These are phyloP conservation scores for Inga laurina DNA, from an alignment of 306 rosid species.

Conservation along the genomic window DNA sequence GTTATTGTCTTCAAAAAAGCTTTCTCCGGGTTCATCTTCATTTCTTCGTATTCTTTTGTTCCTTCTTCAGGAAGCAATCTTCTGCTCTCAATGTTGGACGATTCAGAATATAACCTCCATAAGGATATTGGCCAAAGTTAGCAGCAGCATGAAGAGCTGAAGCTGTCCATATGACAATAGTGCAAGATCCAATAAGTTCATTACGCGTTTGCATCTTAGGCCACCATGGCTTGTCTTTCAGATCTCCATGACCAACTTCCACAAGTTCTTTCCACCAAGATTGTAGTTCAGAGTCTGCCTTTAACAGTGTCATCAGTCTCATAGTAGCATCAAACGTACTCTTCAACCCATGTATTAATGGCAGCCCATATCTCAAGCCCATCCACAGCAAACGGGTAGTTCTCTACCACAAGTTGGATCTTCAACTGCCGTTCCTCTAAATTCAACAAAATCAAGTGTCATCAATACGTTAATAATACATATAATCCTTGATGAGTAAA, in stretches of 20 bases:
- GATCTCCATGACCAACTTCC: conserved; percentile 65
- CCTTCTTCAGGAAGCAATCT: conserved; percentile 57
- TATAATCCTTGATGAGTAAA: neutral
- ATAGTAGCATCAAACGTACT: conserved; percentile 55
- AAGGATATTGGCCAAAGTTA: conserved; percentile 74
- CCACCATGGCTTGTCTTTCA: conserved; percentile 66
- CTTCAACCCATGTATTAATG: conserved; percentile 56
- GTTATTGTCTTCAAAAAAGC: conserved; percentile 67
- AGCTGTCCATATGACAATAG: conserved; percentile 67
- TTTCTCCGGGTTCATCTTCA: conserved; percentile 41
- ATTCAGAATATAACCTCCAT: conserved; percentile 68
- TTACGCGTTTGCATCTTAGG: conserved; percentile 50
- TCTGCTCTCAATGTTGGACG: conserved; percentile 65
- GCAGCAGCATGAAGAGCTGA: conserved; percentile 80
- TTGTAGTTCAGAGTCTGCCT: conserved; percentile 58
- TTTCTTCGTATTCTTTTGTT: conserved; percentile 57
- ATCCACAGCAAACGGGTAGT: conserved; percentile 67
- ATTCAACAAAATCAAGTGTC: neutral
- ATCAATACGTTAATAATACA: too few relatives aligned
- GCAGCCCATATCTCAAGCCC: conserved; percentile 73
- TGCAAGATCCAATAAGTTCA: conserved; percentile 44
- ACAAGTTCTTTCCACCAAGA: conserved; percentile 72
- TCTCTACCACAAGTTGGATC: conserved; percentile 49
- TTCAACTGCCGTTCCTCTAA: conserved; percentile 60
- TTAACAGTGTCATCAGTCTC: conserved; percentile 36